Evolutionary conservation across 257 asterid species (phyloP), one percentile per base, ranked within the genome.

Genomic region (Osmanthus fragrans): DNA sequence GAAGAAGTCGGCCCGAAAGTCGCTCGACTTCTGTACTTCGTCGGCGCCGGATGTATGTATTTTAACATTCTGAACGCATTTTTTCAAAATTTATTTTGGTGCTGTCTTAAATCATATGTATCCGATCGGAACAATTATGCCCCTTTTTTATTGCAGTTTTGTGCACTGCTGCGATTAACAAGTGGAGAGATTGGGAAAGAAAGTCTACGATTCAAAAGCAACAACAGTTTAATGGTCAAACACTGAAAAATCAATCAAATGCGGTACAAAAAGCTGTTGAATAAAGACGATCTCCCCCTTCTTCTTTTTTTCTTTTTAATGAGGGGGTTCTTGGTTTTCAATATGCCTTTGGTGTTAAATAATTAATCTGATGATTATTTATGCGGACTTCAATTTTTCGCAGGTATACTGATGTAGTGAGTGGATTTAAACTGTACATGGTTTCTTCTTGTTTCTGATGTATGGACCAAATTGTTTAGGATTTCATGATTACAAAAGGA

Each of bases 1-100:
- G 92, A 88, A 79, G 90, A 82, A 69, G 94, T 82, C 16, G 87
- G 66, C 10, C 86, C 92, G 30, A 90, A 90, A 82, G 70, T 90
- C 72, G 42, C 66, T 42, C 85, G 95, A 11, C 84, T 88, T 66
- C 85, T 90, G 66, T 90, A 80, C 83, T 90, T 90, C 82, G 85
- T 84, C 78, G 90, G 88, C 56, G 92, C 95, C 72, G 92, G 90
- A 81, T 83, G 94, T 89, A 81, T 54, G 70, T 70, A 15, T 12
- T 23, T 23, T 9, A 21, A 73, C 71, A 37, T 10, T 58, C 32
- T 64, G 4, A 15, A 13, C 39, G 0, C 34, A 36, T 56, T 37
- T 70, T 27, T 23, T 73, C 30, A 7, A 4, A 73, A 8, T 64
- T 69, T 27, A n/a, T 75, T 63, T 4, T 10, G 56, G 30, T 60